Evolutionary conservation across 164 flowering plant species (phyloP), one percentile per base, ranked within the genome.

Genomic region (Dillenia suffruticosa): DNA sequence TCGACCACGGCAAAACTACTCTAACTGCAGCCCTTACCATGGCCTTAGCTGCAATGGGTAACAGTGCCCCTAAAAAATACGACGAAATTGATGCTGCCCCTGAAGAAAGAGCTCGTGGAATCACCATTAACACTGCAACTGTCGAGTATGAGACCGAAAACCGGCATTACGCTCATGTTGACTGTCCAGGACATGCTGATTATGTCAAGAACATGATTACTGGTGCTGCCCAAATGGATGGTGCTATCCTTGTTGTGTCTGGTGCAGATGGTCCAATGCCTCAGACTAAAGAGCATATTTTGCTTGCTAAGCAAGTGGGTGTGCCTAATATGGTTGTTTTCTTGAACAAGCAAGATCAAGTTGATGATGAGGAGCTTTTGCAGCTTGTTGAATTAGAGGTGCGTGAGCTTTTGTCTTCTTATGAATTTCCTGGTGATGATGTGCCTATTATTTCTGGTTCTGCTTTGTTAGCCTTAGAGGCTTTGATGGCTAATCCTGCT

Each of bases 251-350:
- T 9, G 77, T 74, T 7, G 74, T 67, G 15, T 74, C 78, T 15
- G 78, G 78, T 5, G 78, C 78, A 1, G 78, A 74, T 15, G 77
- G 74, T 0, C 77, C 77, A 16, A 74, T 74, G 77, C 77, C 77
- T 14, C 77, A 74, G 67, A 70, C 77, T 22, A 74, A 74, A 57
- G 77, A 74, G 56, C 77, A 74, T 63, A 74, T 74, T 15, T 57
- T 74, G 0, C 67, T 75, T 2, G 79, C 79, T 12, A 75, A 75
- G 65, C 79, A 75, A 68, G 79, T 75, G 3, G 79, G 76, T 6
- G 79, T 75, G 13, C 79, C 79, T 44, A 76, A 69, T 43, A 72
- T 72, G 79, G 79, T 76, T 9, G 76, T 76, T 9, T 76, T 76
- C 62, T 56, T 76, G 44, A 72, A 76, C 65, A 76, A 76, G 64